phyloP scores from a whole-genome alignment of 2,329 filamentous ascomycete species.

The Fusarium pseudograminearum region DNA sequence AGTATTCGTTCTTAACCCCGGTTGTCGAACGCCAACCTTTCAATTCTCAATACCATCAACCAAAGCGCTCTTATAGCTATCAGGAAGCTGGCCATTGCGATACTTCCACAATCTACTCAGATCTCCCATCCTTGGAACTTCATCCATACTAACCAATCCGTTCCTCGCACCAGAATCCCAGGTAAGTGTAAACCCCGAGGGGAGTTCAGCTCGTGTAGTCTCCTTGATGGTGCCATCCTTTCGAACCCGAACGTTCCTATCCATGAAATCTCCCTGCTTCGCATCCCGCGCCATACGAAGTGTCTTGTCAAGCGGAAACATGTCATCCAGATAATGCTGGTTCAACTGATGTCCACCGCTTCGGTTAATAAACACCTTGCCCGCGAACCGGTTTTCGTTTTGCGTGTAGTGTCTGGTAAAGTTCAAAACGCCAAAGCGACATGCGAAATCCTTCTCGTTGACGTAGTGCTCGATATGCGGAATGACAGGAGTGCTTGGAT shows the following conservation, averaged over 20 bases:
- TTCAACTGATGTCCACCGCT: slow-evolving; percentile 33
- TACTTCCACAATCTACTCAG: slow-evolving; percentile 27
- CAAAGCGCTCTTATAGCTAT: not conserved
- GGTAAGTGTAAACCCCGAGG: not conserved
- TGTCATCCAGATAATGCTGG: slow-evolving; percentile 32
- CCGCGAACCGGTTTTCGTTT: slow-evolving; percentile 34
- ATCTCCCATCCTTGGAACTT: slow-evolving; percentile 15
- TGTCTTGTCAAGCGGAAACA: slow-evolving; percentile 20
- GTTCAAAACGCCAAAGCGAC: slow-evolving; percentile 22
- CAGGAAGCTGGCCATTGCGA: slow-evolving; percentile 7
- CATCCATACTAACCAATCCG: not conserved
- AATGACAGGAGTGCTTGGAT: not conserved
- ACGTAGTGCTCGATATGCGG: slow-evolving; percentile 32
- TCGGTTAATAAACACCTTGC: slow-evolving; percentile 29
- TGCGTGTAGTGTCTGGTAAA: slow-evolving; percentile 11
- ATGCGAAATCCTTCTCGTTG: slow-evolving; percentile 28
- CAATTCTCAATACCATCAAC: not conserved
- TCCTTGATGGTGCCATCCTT: slow-evolving; percentile 13
- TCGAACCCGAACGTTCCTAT: slow-evolving; percentile 1
- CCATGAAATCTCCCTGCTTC: slow-evolving; percentile 18
- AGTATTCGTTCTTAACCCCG: not conserved
- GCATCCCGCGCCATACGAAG: not conserved
- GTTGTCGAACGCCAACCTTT: not conserved
- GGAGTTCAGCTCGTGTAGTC: slow-evolving; percentile 11
- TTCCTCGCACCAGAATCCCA: not conserved